Conservation (phyloP, 345 rosid species). For the Aurinia saxatilis region DNA sequence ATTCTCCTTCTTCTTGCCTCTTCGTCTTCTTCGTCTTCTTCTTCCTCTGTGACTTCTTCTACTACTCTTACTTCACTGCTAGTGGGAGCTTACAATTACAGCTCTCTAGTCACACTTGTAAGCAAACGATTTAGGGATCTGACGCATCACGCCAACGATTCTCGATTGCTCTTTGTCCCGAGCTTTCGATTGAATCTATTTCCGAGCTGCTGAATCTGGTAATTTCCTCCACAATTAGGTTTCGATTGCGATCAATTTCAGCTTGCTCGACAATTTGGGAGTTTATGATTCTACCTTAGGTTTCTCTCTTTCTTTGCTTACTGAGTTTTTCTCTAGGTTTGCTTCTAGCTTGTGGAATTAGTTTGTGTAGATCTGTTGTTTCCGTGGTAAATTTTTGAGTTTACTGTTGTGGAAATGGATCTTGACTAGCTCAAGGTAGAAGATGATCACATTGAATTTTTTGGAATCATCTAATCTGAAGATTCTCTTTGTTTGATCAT, state of each 20-base stretch:
- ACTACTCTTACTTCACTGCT: constrained; percentile 16
- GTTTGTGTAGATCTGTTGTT: constrained; percentile 18
- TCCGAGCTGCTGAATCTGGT: constrained; percentile 24
- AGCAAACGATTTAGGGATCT: constrained; percentile 36
- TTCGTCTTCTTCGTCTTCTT: constrained; percentile 29
- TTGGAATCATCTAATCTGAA: background rate
- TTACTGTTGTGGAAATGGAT: constrained; percentile 26
- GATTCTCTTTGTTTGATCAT: constrained; percentile 7
- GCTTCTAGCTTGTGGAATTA: too few species aligned
- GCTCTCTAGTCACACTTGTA: constrained; percentile 18
- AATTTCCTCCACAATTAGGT: constrained; percentile 13
- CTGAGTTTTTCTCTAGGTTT: constrained; percentile 7
- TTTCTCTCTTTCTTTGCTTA: background rate
- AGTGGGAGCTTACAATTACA: constrained; percentile 19
- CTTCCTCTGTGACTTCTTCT: constrained; percentile 35
- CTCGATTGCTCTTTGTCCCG: constrained; percentile 16
- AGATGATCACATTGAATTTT: constrained; percentile 26
- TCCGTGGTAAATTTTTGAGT: constrained; percentile 3
- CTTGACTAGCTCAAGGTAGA: constrained; percentile 15
- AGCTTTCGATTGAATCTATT: constrained; percentile 18
- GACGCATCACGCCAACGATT: background rate
- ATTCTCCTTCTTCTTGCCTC: constrained; percentile 17
- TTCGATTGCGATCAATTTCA: constrained; percentile 14
- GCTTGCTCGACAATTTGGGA: constrained; percentile 12
- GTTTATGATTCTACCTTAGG: too few species aligned